Evolutionary conservation across 1,139 yeast genomes (phyloP).

Genomic region (Chernovozyma sophiae-reginae): DNA sequence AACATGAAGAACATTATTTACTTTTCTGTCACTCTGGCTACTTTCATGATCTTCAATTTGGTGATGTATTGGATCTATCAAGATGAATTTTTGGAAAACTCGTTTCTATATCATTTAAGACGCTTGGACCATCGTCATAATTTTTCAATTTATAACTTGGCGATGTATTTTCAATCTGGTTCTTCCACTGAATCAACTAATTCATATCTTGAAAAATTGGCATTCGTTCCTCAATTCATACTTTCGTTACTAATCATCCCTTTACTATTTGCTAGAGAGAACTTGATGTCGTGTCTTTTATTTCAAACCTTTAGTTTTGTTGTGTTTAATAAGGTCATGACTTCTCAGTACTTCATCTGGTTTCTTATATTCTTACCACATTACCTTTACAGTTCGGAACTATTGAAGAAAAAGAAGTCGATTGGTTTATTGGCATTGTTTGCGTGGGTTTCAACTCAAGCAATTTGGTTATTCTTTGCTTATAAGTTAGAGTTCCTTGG

Average conservation of each 20-base stretch:
- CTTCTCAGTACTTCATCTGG: conserved; percentile 94
- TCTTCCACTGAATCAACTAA: conserved; percentile 4
- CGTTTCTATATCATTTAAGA: conserved; percentile 78
- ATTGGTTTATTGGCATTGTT: conserved; percentile 37
- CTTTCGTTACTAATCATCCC: conserved; percentile 63
- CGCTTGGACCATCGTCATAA: conserved; percentile 93
- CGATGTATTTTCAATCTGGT: conserved; percentile 64
- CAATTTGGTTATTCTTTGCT: conserved; percentile 73
- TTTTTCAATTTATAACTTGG: conserved; percentile 80
- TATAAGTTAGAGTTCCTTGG: conserved; percentile 83
- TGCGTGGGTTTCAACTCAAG: conserved; percentile 73
- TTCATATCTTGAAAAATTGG: conserved; percentile 40
- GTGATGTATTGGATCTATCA: conserved; percentile 71
- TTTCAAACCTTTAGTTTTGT: conserved; percentile 92
- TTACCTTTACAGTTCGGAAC: conserved; percentile 45
- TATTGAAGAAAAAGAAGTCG: conserved; percentile 21
- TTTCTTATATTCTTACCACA: conserved; percentile 80
- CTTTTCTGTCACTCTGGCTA: conserved; percentile 29
- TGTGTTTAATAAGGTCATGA: conserved; percentile 87
- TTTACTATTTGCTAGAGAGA: conserved; percentile 46
- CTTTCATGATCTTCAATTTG: conserved; percentile 46
- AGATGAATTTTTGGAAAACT: conserved; percentile 66
- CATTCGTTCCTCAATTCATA: conserved; percentile 79
- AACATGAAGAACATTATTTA: conserved; percentile 47
- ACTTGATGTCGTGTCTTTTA: conserved; percentile 63